Percentiles rank a stretch among this genome's conserved stretches.
phyloP scores from a whole-genome alignment of 2,329 filamentous ascomycete genomes.

The Fusarium irregulare region DNA sequence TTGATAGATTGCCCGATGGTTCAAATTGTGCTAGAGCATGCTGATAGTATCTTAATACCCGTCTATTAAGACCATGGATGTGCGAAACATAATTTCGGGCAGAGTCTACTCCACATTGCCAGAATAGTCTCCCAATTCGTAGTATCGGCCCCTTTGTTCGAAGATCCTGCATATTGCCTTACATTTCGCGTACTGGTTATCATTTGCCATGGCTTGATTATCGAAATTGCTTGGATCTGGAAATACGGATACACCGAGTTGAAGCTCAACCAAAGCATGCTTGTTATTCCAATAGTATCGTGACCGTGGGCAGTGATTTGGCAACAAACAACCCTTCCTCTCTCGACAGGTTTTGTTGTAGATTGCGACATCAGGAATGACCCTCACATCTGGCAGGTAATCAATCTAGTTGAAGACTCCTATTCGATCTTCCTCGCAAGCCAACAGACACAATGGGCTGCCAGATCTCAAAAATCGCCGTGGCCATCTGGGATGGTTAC shows the following conservation, averaged over 20 bases:
- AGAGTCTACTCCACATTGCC: slow-evolving; percentile 41
- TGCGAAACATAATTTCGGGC: slow-evolving; percentile 47
- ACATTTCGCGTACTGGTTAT: slow-evolving; percentile 32
- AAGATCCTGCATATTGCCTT: slow-evolving; percentile 30
- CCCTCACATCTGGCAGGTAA: slow-evolving; percentile 11
- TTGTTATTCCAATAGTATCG: slow-evolving; percentile 8
- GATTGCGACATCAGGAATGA: background rate
- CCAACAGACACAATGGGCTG: slow-evolving; percentile 41
- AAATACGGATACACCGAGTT: slow-evolving; percentile 32
- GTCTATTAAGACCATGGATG: slow-evolving; percentile 45
- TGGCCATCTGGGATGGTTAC: slow-evolving; percentile 44
- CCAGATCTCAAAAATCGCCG: slow-evolving; percentile 48
- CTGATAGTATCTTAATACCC: slow-evolving; percentile 45
- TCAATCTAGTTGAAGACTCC: slow-evolving; percentile 33
- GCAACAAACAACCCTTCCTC: background rate
- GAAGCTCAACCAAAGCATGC: slow-evolving; percentile 30
- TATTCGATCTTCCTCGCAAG: slow-evolving; percentile 37
- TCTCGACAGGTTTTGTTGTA: background rate
- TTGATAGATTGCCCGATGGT: slow-evolving; percentile 12
- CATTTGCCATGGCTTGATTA: slow-evolving; percentile 37
- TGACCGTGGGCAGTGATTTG: background rate
- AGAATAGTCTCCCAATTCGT: slow-evolving; percentile 37
- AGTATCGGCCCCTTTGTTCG: slow-evolving; percentile 39
- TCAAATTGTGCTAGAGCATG: slow-evolving; percentile 35
- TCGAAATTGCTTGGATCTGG: slow-evolving; percentile 34